Evolutionary conservation across 2,329 filamentous ascomycete species (phyloP).

Genomic region (Massarina eburnea): DNA sequence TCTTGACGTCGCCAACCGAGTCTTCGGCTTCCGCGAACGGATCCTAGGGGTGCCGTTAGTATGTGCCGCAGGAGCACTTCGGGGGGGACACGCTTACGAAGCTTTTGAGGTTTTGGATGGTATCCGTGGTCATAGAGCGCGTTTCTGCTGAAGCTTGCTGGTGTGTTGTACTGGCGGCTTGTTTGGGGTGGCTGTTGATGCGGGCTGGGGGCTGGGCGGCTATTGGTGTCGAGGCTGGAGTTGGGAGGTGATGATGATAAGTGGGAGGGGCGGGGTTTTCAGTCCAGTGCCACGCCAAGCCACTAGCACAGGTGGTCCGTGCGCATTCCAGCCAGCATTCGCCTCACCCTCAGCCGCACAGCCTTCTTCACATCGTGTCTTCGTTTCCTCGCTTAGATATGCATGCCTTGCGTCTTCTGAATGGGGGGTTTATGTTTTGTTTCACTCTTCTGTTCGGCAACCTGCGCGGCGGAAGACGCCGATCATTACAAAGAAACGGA

Average conservation of each 20-base stretch:
- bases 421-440: no score
- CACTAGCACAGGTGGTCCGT: no score
- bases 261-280: not conserved
- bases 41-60: constrained; percentile 54
- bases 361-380: no score
- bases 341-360: no score
- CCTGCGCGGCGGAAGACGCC: no score
- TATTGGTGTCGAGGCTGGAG: not conserved
- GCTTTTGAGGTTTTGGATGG: constrained; percentile 50
- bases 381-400: no score
- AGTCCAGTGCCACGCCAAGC: not conserved
- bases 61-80: not conserved
- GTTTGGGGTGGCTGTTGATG: constrained; percentile 5
- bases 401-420: no score
- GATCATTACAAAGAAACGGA: no score
- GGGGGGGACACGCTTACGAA: constrained; percentile 11
- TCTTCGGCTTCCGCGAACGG: constrained; percentile 99
- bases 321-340: no score
- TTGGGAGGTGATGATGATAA: not conserved
- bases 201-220: not conserved
- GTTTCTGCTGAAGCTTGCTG: constrained; percentile 24
- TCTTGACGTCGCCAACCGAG: constrained; percentile 90
- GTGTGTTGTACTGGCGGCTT: not conserved
- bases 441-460: no score
- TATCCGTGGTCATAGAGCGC: constrained; percentile 38